These are phyloP conservation scores for Biancaea sappan DNA, from an alignment of 306 rosid species.

Conservation along the genomic window DNA sequence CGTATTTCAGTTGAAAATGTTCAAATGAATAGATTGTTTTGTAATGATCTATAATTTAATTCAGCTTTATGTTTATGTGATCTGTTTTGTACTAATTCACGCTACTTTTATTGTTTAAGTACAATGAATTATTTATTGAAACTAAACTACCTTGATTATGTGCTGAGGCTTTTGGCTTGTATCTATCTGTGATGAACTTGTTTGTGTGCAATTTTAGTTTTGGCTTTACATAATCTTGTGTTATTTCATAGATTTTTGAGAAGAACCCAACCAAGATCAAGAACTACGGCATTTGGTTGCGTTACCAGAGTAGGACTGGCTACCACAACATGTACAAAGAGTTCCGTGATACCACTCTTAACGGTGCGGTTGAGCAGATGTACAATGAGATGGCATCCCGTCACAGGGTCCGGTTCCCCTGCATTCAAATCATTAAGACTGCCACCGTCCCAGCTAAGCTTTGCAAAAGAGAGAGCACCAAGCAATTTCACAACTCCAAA, in stretches of 20 bases:
- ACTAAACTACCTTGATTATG: background rate
- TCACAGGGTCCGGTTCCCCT: constrained; percentile 66
- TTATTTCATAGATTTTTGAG: constrained; percentile 55
- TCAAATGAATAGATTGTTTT: background rate
- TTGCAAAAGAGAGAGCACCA: constrained; percentile 72
- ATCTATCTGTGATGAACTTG: background rate
- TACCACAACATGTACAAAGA: constrained; percentile 79
- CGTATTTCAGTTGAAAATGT: background rate
- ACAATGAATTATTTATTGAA: background rate
- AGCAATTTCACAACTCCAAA: constrained; percentile 70
- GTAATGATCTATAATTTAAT: no score
- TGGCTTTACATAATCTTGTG: background rate
- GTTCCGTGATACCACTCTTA: constrained; percentile 66
- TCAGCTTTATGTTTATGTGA: background rate
- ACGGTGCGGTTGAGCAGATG: constrained; percentile 64
- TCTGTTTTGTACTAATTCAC: background rate
- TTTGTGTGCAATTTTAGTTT: background rate
- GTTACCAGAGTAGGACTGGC: constrained; percentile 71
- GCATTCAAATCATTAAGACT: constrained; percentile 71
- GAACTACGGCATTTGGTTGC: constrained; percentile 69
- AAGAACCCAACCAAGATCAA: constrained; percentile 65
- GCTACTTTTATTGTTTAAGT: background rate
- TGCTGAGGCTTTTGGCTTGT: background rate
- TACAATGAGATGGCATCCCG: constrained; percentile 74
- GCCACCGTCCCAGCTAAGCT: constrained; percentile 65